Percentiles rank a stretch among this genome's conserved stretches.
phyloP scores from a whole-genome alignment of 768 basidiomycete genomes.

The Agaricus subrufescens region DNA sequence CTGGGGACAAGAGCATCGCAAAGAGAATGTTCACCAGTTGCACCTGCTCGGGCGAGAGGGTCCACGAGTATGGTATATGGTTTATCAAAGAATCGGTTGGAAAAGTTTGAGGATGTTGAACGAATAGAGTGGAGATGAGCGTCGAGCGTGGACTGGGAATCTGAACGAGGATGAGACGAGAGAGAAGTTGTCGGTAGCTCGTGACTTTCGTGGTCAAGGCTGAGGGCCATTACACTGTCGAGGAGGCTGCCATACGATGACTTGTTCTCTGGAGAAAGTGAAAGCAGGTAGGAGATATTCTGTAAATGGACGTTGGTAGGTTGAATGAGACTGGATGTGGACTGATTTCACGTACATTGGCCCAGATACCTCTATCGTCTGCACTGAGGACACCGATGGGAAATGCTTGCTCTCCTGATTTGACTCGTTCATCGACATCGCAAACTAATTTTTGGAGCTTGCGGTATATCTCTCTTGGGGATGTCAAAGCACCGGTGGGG shows the following conservation, averaged over 20 bases:
- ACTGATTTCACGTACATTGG: slow-evolving; percentile 46
- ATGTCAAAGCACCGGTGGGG: slow-evolving; percentile 27
- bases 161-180: slow-evolving; percentile 25
- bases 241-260: slow-evolving; percentile 59
- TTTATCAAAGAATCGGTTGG: slow-evolving; percentile 92
- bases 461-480: slow-evolving; percentile 36
- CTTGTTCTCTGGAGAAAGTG: slow-evolving; percentile 62
- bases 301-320: slow-evolving; percentile 20
- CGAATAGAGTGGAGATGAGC: slow-evolving; percentile 75
- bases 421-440: slow-evolving; percentile 54
- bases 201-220: slow-evolving; percentile 73
- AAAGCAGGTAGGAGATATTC: slow-evolving; percentile 70
- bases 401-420: slow-evolving; percentile 50
- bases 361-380: slow-evolving; percentile 81
- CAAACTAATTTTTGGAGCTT: slow-evolving; percentile 39
- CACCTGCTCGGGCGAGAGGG: slow-evolving; percentile 77
- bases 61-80: slow-evolving; percentile 80
- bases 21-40: slow-evolving; percentile 87
- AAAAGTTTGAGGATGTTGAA: slow-evolving; percentile 51
- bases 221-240: slow-evolving; percentile 73
- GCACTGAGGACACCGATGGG: slow-evolving; percentile 71
- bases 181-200: slow-evolving; percentile 25
- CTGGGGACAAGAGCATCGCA: slow-evolving; percentile 89
- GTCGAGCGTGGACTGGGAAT: slow-evolving; percentile 42
- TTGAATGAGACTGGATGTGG: background rate